Evolutionary conservation across 768 basidiomycete genomes (phyloP), one percentile per base, ranked within the genome.

Genomic region (Trametopsis cervina): DNA sequence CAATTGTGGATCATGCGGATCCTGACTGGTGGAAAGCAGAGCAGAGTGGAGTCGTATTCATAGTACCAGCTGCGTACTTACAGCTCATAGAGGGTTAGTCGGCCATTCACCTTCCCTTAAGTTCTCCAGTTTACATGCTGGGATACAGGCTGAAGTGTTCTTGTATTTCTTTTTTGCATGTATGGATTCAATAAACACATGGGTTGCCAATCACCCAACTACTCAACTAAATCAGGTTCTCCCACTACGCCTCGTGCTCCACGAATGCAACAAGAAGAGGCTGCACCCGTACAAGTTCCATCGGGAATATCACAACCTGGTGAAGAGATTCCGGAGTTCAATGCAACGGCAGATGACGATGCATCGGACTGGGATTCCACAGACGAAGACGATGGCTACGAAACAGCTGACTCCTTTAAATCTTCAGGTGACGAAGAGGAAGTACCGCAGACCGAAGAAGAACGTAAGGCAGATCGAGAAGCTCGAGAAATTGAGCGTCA

Each of bases 1-100:
- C 72, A 6, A 81, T 99, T 53, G 76, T 97, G 49, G 96, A 99
- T 60, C 77, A 67, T 40, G 76, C 76, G 46, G 96, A 97, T 56
- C 74, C 70, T 44, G 88, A 89, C 58, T 98, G 96, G 96, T 98
- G 90, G 90, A 97, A 94, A 71, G 86, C 85, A 33, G 94, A 97
- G 69, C 77, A 78, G 59, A 81, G 77, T 41, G 95, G 95, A 18
- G 66, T 83, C 52, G 81, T 96, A 44, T 89, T 86, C 69, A 82
- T 93, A 60, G 92, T 93, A 3, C 96, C 96, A 44, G 91, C 93
- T 21, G 80, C 83, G 17, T 98, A 98, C 65, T 64, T 99, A 63
- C 88, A 95, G 67, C 65, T 83, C 57, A 73, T 75, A 60, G 80
- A 85, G 79, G 89, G 95, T 95, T 84, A 95, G 94, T 95, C 66